phyloP scores from a whole-genome alignment of 495 filamentous ascomycete genomes.

The Penicillium daleae region DNA sequence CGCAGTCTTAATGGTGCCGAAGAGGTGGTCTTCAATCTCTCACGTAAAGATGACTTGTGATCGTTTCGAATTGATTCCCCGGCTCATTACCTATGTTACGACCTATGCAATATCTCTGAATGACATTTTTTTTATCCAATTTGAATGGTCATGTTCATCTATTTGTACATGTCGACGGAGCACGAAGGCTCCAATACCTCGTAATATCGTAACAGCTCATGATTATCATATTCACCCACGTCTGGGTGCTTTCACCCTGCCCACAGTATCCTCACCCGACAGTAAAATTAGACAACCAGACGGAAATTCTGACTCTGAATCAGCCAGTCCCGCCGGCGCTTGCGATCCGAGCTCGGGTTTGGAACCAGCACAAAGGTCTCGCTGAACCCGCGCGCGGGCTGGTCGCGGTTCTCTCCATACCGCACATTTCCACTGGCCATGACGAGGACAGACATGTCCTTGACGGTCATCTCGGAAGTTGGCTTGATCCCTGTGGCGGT shows the following conservation, averaged over 20 bases:
- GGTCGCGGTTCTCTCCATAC: constrained; percentile 59
- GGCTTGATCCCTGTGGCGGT: constrained; percentile 44
- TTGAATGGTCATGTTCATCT: background rate
- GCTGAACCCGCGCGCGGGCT: constrained; percentile 65
- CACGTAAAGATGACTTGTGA: background rate
- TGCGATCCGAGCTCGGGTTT: constrained; percentile 61
- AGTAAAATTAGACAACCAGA: constrained; percentile 49
- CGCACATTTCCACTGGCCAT: constrained; percentile 69
- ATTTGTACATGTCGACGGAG: constrained; percentile 1
- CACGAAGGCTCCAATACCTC: background rate
- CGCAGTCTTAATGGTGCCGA: constrained; percentile 12
- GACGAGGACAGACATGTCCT: constrained; percentile 71
- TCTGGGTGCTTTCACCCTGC: background rate
- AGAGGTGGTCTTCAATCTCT: background rate
- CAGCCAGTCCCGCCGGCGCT: constrained; percentile 60
- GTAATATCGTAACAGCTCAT: constrained; percentile 9
- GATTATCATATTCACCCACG: background rate
- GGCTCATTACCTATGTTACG: background rate
- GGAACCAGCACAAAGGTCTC: constrained; percentile 79
- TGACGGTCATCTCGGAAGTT: constrained; percentile 39
- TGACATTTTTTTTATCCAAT: background rate
- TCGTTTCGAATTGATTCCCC: background rate
- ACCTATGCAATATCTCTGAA: background rate
- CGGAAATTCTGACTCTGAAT: constrained; percentile 77
- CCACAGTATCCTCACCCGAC: background rate